A percentile compares a stretch with the other conserved stretches of the same genome.
Evolutionary conservation across 108 stramenopile genomes (phyloP).

Genomic region (Aurantiochytrium sp.): DNA sequence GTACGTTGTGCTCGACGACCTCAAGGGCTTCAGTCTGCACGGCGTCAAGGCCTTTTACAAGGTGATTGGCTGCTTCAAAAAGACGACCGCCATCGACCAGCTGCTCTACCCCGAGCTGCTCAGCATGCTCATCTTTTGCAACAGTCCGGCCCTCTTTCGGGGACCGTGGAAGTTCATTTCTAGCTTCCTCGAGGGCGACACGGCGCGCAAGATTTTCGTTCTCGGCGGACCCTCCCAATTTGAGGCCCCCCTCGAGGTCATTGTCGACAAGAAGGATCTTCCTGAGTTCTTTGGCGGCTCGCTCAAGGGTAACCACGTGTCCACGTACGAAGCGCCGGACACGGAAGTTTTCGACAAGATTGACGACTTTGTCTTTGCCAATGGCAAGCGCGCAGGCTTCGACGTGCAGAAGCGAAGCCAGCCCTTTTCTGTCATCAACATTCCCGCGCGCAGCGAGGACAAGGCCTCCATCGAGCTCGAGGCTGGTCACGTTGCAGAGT

Average conservation of each 20-base stretch:
- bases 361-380: neutral
- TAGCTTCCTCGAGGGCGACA: neutral
- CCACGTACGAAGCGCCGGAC: neutral
- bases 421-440: neutral
- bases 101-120: constrained; percentile 1
- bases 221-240: neutral
- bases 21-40: neutral
- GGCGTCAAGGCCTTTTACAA: neutral
- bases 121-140: neutral
- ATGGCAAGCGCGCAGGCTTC: neutral
- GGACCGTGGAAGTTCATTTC: neutral
- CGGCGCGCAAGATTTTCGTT: neutral
- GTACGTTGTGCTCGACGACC: neutral
- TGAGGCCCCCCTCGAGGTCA: neutral
- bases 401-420: neutral
- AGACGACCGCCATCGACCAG: constrained; percentile 8
- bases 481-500: neutral
- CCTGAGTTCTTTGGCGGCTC: neutral
- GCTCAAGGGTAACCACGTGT: neutral
- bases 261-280: neutral
- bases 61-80: neutral
- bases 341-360: neutral
- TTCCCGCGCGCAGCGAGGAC: neutral
- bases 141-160: neutral
- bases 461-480: neutral